Percentiles rank a stretch among this genome's conserved stretches.
Conservation (phyloP, 768 basidiomycete genomes). For the Leccinum sublutescens region DNA sequence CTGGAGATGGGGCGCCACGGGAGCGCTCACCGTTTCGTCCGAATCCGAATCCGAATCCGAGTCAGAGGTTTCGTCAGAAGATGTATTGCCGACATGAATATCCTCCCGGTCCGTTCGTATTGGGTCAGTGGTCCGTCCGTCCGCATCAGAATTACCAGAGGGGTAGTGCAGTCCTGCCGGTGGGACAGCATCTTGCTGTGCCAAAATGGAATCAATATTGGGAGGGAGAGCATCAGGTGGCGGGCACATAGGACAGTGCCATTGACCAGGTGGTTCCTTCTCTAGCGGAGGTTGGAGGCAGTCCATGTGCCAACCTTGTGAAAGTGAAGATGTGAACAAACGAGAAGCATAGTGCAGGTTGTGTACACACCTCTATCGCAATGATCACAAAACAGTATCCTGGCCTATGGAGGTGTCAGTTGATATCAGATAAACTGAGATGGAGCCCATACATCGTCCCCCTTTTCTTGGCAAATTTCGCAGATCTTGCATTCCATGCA, state of each 20-base stretch:
- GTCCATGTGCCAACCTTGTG: slow-evolving; percentile 78
- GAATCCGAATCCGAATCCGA: slow-evolving; percentile 32
- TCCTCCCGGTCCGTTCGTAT: slow-evolving; percentile 28
- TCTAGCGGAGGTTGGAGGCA: slow-evolving; percentile 73
- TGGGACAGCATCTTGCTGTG: slow-evolving; percentile 43
- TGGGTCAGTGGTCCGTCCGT: slow-evolving; percentile 30
- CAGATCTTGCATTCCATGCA: slow-evolving; percentile 93
- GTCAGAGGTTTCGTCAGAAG: slow-evolving; percentile 33
- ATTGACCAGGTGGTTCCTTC: slow-evolving; percentile 70
- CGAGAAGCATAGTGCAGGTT: slow-evolving; percentile 6
- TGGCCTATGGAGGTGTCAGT: slow-evolving; percentile 47
- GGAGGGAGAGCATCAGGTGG: slow-evolving; percentile 24
- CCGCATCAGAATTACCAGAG: slow-evolving; percentile 23
- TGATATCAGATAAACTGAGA: slow-evolving; percentile 12
- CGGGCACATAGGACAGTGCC: slow-evolving; percentile 71
- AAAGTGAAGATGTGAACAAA: slow-evolving; percentile 1
- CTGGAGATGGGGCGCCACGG: slow-evolving; percentile 11
- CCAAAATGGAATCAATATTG: background rate
- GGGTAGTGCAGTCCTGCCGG: slow-evolving; percentile 28
- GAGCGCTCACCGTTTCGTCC: slow-evolving; percentile 20
- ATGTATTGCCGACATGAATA: slow-evolving; percentile 36
- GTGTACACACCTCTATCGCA: slow-evolving; percentile 77
- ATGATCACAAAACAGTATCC: slow-evolving; percentile 87
- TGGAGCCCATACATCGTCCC: slow-evolving; percentile 72
- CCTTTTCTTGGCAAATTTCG: slow-evolving; percentile 81